Base-by-base conservation (phyloP, 805 yeast species). In the Teunomyces barrocoloradensis region DNA sequence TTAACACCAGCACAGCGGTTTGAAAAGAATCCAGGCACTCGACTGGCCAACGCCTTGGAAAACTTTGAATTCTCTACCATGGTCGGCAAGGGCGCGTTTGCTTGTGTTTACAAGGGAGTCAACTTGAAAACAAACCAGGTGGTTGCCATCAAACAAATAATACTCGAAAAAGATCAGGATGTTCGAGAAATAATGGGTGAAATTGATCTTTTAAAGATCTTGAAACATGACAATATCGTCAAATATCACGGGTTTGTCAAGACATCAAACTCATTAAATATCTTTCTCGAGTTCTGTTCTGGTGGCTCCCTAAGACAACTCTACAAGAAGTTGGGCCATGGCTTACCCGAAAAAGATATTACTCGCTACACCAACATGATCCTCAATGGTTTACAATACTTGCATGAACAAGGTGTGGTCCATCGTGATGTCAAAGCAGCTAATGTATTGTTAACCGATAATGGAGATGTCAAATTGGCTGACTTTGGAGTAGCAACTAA, bases 381-480 rank as follows among this genome's bases (percentile, higher is more conserved):
- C 3, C 60, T 86, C 7, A 60, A 72, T 21, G 92, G 90, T 0
- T 66, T 86, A n/a, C 68, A 59, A 7, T 86, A 83, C 56, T 66
- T 86, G 30, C 90, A 85, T 55, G 75, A 71, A n/a, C 85, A 82
- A 58, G 88, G 88, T 40, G 85, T 86, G 15, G 84, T 86, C 9
- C 94, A 86, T 60, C 70, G 98, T 50, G 98, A 92, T 64, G 87
- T 92, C 45, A 92, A 91, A 62, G 96, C 97, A 1, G 98, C 97
- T 0, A 92, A 92, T 63, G 81, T 92, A 20, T 68, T 92, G 29
- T 63, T 91, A 13, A 83, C 89, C 15, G 77, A 77, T 2, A 66
- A 75, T 10, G 83, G 90, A 2, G 76, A 77, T 7, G 87, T 89
- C 11, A 94, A 92, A 58, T 75, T 92, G 42, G 97, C 97, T 2